Evolutionary conservation across 2,329 filamentous ascomycete genomes (phyloP), one percentile per base, ranked within the genome.

Genomic region (Chalara sp.): DNA sequence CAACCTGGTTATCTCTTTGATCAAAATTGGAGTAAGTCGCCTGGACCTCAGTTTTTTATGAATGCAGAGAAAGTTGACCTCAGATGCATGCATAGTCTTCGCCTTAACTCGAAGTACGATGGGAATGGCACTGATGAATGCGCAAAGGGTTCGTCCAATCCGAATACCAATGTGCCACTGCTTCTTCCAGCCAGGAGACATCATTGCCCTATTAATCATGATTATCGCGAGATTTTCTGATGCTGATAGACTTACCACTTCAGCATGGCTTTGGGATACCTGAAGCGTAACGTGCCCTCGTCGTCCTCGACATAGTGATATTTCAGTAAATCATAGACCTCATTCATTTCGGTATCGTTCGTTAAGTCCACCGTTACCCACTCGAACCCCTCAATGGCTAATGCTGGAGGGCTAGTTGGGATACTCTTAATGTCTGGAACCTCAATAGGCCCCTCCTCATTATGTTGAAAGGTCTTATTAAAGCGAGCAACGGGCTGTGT

Each of bases 11-110:
- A 99, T 89, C 68, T 99, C 93, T 70, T 96, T 96, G 75, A 99
- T 99, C 48, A 99, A 81, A 2, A 97, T 87, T 0, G 93, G 93
- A 0, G 93, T 84, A 41, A 99, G 81, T 49, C 93, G 85, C 74
- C 97, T 96, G 52, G 87, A 83, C 46, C 93, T 88, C 32, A 99
- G 83, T 72, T 97, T 97, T 77, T 97, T 97, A 77, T 99, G 93
- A 50, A 99, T 85, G 65, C 91, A 95, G 59, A 99, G 83, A 72
- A 97, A 99, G 75, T 99, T 99, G 71, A 99, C 93, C 68, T 99
- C 93, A 46, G 88, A 90, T 60, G 87, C 85, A 56, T 83, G 80
- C 53, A 99, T 72, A 51, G 80, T 72, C 53, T 87, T 87, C 53
- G 86, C 76, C 56, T 91, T 87, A 42, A 99, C 84, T 48, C 86